Evolutionary conservation across 2,329 filamentous ascomycete genomes (phyloP), one percentile per base, ranked within the genome.

Genomic region (Exophiala mesophila): DNA sequence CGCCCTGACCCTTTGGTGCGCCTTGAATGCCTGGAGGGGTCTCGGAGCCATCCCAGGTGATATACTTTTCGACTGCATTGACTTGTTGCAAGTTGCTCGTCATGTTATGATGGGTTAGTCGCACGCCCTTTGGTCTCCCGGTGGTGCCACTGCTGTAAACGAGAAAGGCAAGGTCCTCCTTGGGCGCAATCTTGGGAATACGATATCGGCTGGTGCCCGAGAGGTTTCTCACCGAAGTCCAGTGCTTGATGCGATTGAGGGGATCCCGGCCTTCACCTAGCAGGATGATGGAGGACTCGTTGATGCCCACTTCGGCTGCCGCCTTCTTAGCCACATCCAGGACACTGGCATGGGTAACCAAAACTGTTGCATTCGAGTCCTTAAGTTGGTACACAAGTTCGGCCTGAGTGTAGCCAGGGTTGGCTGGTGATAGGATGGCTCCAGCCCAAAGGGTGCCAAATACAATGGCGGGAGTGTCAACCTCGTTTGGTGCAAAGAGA

Each of bases 61-160:
- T 61, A 31, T 78, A 71, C 1, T 65, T 69, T 44, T 88, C 82
- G 3, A 73, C 66, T 18, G 64, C 58, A 1, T 63, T 61, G 19
- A 73, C 59, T 64, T 85, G 82, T 20, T 76, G 54, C 5, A 80
- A 60, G 62, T 95, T 94, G 45, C 86, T 69, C 8, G 94, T 77
- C 46, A 95, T 81, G 61, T 96, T 96, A 52, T 68, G 64, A 64
- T 97, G 90, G 5, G 80, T 84, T 21, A 96, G 71, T 77, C 87
- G 85, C 10, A 96, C 90, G 12, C 89, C 90, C 64, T 97, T 97
- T 0, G 90, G 89, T 37, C 88, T 69, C 2, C 90, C 90, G 0
- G 90, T 96, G 0, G 90, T 97, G 5, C 90, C 90, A 5, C 83
- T 89, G 36, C 82, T 88, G 63, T 94, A 96, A 1, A 94, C 87